Conservation (phyloP, 1,139 yeast species). For the Blastobotrys illinoisensis region DNA sequence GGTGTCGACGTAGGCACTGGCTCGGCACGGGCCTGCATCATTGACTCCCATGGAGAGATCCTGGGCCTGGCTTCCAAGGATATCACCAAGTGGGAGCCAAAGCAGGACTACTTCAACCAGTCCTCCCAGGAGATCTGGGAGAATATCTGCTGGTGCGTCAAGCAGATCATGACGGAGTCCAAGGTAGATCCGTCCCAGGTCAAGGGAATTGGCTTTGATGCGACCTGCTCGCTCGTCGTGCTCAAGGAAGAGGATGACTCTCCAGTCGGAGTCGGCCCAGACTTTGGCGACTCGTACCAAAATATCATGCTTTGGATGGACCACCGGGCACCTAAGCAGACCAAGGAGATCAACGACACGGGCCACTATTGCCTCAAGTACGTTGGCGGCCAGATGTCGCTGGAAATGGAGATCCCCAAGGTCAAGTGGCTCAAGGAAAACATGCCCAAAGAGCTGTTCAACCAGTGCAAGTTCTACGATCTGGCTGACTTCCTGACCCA, state of each 20-base stretch:
- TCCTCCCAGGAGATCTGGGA: slow-evolving; percentile 93
- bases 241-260: slow-evolving; percentile 57
- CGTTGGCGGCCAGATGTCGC: slow-evolving; percentile 96
- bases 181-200: slow-evolving; percentile 62
- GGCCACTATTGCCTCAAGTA: slow-evolving; percentile 74
- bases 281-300: slow-evolving; percentile 63
- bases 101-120: slow-evolving; percentile 60
- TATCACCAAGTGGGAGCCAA: slow-evolving; percentile 55
- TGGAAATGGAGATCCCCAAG: slow-evolving; percentile 97
- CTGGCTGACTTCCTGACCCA: slow-evolving; percentile 87
- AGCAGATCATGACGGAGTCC: slow-evolving; percentile 64
- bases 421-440: slow-evolving; percentile 93
- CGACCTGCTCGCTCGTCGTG: slow-evolving; percentile 91
- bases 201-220: slow-evolving; percentile 91
- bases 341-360: slow-evolving; percentile 72
- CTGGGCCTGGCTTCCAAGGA: slow-evolving; percentile 73
- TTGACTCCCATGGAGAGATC: slow-evolving; percentile 77
- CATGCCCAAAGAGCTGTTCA: slow-evolving; percentile 61
- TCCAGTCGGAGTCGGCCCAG: slow-evolving; percentile 91
- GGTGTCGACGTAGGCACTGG: slow-evolving; percentile 99
- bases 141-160: slow-evolving; percentile 77
- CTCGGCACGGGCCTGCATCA: slow-evolving; percentile 89
- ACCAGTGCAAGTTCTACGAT: slow-evolving; percentile 78
- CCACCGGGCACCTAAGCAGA: slow-evolving; percentile 90
- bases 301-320: slow-evolving; percentile 97